Percentiles rank a stretch among this genome's conserved stretches.
These are phyloP conservation scores for Vigna angularis DNA, from an alignment of 306 rosid species.

Conservation along the genomic window DNA sequence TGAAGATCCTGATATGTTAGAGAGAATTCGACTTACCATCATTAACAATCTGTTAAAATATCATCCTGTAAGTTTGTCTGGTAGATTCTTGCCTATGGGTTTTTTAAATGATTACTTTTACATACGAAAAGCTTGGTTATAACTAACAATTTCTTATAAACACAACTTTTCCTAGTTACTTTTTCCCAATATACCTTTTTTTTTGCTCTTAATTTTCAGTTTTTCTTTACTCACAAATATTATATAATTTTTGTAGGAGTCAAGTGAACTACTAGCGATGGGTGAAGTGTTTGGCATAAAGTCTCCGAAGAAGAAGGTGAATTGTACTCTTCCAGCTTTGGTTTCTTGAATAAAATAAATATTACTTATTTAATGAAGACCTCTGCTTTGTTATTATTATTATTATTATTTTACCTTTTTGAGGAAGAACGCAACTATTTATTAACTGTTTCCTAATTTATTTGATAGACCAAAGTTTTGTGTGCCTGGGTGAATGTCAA, in stretches of 20 bases:
- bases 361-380: background rate
- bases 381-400: background rate
- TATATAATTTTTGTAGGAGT: constrained; percentile 66
- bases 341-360: constrained; percentile 1
- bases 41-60: constrained; percentile 89
- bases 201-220: constrained; percentile 31
- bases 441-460: background rate
- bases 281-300: constrained; percentile 97
- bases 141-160: constrained; percentile 20
- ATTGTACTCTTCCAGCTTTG: constrained; percentile 39
- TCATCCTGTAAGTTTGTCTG: constrained; percentile 80
- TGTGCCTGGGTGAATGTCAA: constrained; percentile 16
- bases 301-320: constrained; percentile 90
- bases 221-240: constrained; percentile 33
- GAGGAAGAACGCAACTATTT: constrained; percentile 18
- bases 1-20: constrained; percentile 93
- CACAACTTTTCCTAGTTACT: constrained; percentile 16
- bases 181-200: constrained; percentile 9
- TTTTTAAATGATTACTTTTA: constrained; percentile 34
- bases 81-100: constrained; percentile 31
- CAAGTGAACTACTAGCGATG: constrained; percentile 87
- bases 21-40: constrained; percentile 93
- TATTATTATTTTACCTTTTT: background rate
- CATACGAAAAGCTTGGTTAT: constrained; percentile 21
- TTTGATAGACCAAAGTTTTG: background rate